These are phyloP conservation scores for Corynascus novoguineensis DNA, from an alignment of 495 filamentous ascomycete genomes.

Conservation along the genomic window DNA sequence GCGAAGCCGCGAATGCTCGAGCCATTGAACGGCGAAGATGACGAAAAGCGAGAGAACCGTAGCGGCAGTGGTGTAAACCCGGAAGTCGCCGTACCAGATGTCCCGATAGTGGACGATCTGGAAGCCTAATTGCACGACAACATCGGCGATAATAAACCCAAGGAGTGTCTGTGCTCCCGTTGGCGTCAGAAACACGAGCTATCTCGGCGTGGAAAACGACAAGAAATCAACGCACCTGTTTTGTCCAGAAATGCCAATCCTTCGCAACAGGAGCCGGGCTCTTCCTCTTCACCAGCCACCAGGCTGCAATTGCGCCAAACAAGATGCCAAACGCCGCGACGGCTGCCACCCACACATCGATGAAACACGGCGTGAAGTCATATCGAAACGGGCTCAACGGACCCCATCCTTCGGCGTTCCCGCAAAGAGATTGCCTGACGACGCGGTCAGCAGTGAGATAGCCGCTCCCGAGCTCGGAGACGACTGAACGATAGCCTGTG, in stretches of 20 bases:
- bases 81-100: conserved; percentile 75
- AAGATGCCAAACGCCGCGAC: conserved; percentile 75
- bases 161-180: conserved; percentile 60
- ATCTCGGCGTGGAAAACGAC: not conserved
- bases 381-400: conserved; percentile 76
- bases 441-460: conserved; percentile 42
- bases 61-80: conserved; percentile 80
- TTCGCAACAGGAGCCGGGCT: conserved; percentile 63
- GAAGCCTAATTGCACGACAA: conserved; percentile 65
- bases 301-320: conserved; percentile 67
- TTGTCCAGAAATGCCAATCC: conserved; percentile 94
- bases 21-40: conserved; percentile 82
- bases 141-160: conserved; percentile 59
- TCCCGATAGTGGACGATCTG: conserved; percentile 66
- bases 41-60: conserved; percentile 73
- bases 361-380: conserved; percentile 95
- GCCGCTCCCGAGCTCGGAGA: conserved; percentile 34
- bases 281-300: conserved; percentile 56
- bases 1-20: conserved; percentile 82
- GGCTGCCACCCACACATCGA: conserved; percentile 74
- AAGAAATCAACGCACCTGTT: conserved; percentile 59
- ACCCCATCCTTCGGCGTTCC: conserved; percentile 90
- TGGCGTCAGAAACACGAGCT: conserved; percentile 19
- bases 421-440: conserved; percentile 66
- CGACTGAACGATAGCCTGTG: conserved; percentile 42